Percentiles rank a stretch among this genome's conserved stretches.
These are phyloP conservation scores for Chimonanthus praecox DNA, from an alignment of 164 flowering plant genomes.

Conservation along the genomic window DNA sequence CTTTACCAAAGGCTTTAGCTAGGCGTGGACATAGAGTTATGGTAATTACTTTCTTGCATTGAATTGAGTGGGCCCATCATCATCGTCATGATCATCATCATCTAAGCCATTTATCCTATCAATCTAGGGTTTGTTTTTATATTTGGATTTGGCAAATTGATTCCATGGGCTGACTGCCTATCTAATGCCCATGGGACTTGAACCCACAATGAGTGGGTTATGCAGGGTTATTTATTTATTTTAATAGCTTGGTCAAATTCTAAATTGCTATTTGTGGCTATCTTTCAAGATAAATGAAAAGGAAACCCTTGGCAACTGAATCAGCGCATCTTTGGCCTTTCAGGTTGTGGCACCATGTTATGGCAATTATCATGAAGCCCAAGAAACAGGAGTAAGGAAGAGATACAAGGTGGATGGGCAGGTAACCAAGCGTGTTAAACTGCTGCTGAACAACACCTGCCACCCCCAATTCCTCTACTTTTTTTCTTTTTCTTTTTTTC, in stretches of 20 bases:
- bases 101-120: too few relatives aligned
- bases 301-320: background rate
- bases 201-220: too few relatives aligned
- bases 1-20: conserved; percentile 97
- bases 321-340: background rate
- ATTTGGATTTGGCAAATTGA: too few relatives aligned
- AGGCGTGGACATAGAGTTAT: conserved; percentile 96
- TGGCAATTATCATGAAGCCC: conserved; percentile 63
- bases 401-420: conserved; percentile 69
- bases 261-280: background rate
- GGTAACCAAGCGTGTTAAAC: conserved; percentile 32
- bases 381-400: conserved; percentile 56
- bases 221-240: too few relatives aligned
- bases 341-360: conserved; percentile 87
- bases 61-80: background rate
- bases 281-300: background rate
- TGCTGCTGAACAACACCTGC: background rate
- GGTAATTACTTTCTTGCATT: conserved; percentile 35
- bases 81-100: too few relatives aligned
- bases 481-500: too few relatives aligned
- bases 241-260: background rate
- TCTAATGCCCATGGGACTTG: too few relatives aligned
- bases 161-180: too few relatives aligned
- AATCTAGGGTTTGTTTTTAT: too few relatives aligned
- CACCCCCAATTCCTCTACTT: background rate